Evolutionary conservation across 495 filamentous ascomycete species (phyloP).

Genomic region (Penicillium cinerascens): DNA sequence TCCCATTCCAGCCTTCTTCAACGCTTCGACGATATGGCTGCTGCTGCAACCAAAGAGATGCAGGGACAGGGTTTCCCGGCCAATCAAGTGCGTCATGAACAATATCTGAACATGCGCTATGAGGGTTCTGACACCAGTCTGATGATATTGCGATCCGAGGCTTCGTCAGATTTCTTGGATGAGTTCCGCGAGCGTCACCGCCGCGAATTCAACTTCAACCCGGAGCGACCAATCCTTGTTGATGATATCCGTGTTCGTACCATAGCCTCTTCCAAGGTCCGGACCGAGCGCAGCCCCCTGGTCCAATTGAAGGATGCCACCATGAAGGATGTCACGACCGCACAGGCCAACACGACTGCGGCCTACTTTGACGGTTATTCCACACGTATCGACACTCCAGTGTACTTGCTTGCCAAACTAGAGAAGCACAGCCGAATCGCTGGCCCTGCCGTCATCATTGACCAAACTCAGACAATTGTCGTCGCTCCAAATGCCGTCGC

Average conservation of each 20-base stretch:
- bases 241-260: conserved; percentile 53
- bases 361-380: conserved; percentile 58
- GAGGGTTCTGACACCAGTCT: conserved; percentile 51
- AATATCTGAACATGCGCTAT: conserved; percentile 54
- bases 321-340: conserved; percentile 24
- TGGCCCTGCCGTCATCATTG: conserved; percentile 89
- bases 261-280: conserved; percentile 41
- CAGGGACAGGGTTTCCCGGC: conserved; percentile 34
- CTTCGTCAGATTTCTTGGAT: conserved; percentile 36
- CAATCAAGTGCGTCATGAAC: conserved; percentile 44
- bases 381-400: conserved; percentile 71
- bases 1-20: conserved; percentile 34
- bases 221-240: conserved; percentile 45
- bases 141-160: conserved; percentile 48
- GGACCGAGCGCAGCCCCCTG: conserved; percentile 39
- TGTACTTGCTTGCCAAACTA: conserved; percentile 81
- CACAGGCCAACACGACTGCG: conserved; percentile 30
- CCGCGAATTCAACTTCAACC: conserved; percentile 53
- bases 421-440: conserved; percentile 69
- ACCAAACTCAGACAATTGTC: conserved; percentile 94
- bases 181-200: conserved; percentile 47
- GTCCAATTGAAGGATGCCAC: conserved; percentile 35
- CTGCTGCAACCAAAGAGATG: conserved; percentile 37
- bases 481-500: conserved; percentile 72
- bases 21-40: conserved; percentile 30